These are phyloP conservation scores for Scleroderma citrinum DNA, from an alignment of 768 basidiomycete species.

Conservation along the genomic window DNA sequence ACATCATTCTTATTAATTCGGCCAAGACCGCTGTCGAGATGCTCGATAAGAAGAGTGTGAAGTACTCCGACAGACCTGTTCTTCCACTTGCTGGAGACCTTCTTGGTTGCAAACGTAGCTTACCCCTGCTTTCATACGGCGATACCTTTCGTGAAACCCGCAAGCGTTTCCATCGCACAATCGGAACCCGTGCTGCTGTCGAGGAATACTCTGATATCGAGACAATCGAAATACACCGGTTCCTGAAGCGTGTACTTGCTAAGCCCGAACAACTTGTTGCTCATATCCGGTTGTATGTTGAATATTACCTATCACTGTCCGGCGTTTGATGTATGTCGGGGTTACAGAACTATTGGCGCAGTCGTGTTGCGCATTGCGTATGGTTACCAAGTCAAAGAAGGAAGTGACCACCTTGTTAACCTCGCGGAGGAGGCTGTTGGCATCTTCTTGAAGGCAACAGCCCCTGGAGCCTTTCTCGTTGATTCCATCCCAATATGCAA, in stretches of 20 bases:
- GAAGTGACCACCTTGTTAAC: constrained; percentile 28
- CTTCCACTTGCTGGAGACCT: constrained; percentile 17
- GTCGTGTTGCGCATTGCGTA: constrained; percentile 28
- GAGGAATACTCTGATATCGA: constrained; percentile 36
- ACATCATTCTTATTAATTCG: constrained; percentile 30
- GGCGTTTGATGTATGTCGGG: neutral
- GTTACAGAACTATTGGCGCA: constrained; percentile 28
- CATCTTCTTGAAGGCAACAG: constrained; percentile 15
- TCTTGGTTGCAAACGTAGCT: neutral
- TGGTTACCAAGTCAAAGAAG: constrained; percentile 26
- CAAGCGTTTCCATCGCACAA: neutral
- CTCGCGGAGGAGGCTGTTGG: constrained; percentile 17
- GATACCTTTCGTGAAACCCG: constrained; percentile 1
- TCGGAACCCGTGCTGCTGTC: neutral
- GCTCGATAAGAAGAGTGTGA: constrained; percentile 42
- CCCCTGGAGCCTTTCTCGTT: constrained; percentile 29
- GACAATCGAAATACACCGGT: constrained; percentile 42
- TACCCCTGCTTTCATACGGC: neutral
- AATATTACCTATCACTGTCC: constrained; percentile 7
- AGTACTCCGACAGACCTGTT: constrained; percentile 45
- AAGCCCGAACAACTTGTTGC: constrained; percentile 41
- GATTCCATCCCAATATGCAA: constrained; percentile 9
- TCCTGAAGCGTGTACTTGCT: constrained; percentile 41
- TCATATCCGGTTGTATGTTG: constrained; percentile 39
- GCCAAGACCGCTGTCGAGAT: constrained; percentile 37